Base-by-base conservation (phyloP, 1,284 basidiomycete genomes). In the Ceratobasidium sp. region DNA sequence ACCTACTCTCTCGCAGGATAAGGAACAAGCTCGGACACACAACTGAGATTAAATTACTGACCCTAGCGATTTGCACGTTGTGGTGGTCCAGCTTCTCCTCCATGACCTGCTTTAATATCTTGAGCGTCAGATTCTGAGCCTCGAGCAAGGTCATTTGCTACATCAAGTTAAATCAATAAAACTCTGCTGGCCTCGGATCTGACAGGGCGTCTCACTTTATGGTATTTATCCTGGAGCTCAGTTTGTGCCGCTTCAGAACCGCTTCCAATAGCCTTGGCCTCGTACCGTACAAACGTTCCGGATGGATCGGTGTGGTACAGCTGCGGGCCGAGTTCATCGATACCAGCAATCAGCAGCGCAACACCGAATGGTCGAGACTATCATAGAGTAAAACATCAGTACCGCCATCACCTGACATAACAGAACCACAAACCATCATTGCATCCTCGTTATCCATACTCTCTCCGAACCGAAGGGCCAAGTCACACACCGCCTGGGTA, bases 241-340 rank as follows among this genome's bases (percentile, higher is more conserved):
- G 91, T 93, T 82, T 99, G 98, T 50, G 98, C 98, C 41, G 96
- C 98, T 81, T 99, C 98, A 59, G 95, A 98, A 62, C 98, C 98
- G 50, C 94, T 96, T 16, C 98, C 98, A 79, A 99, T 99, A 8
- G 98, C 98, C 83, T 99, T 99, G 58, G 98, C 98, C 77, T 98
- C 94, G 80, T 98, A 98, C 75, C 94, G 90, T 78, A 97, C 94
- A 80, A 95, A 98, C 7, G 97, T 99, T 18, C 98, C 98, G n/a
- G 96, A 98, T 1, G 98, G 98, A 83, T 99, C 98, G 30, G 98
- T 98, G 82, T 99, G 98, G 82, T 89, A 98, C 94, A 99, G 83
- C 83, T 99, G 97, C 54, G 97, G 97, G 5, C 98, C 98, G 75
- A 92, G 86, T 83, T 98, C 96, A 80, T 99, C 98, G 77, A 97